phyloP scores from a whole-genome alignment of 208 protist genomes.

The Acanthamoeba triangularis region DNA sequence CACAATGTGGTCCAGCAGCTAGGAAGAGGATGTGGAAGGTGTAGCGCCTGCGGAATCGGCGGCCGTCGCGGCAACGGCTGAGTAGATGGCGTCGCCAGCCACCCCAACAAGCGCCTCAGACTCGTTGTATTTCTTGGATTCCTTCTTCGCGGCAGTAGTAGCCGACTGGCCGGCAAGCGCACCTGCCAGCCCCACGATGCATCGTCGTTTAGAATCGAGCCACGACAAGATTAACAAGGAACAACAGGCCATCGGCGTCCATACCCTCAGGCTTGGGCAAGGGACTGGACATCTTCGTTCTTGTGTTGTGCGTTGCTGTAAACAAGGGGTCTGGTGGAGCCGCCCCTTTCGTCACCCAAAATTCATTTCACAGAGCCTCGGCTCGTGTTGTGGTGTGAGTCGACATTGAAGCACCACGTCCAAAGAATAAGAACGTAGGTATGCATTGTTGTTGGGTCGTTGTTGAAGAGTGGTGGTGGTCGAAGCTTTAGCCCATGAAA shows the following conservation, averaged over 20 bases:
- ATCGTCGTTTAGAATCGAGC: no score
- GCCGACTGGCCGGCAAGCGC: neutral
- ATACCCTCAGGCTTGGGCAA: slow-evolving; percentile 6
- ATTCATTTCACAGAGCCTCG: neutral
- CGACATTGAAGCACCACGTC: neutral
- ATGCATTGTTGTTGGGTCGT: neutral
- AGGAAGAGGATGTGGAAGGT: neutral
- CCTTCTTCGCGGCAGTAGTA: neutral
- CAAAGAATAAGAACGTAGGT: neutral
- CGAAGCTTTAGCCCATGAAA: neutral
- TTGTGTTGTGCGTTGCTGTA: neutral
- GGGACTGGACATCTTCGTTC: neutral
- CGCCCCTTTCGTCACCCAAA: no score
- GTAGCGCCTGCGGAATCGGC: neutral
- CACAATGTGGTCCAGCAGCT: no score
- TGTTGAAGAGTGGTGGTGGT: neutral
- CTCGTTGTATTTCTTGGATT: neutral
- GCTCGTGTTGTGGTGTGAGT: neutral
- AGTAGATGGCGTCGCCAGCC: neutral
- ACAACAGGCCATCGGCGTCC: no score
- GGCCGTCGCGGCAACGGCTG: neutral
- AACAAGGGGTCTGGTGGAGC: no score
- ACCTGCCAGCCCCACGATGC: no score
- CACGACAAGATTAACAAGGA: no score
- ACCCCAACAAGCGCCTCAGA: neutral